phyloP scores from a whole-genome alignment of 225 moss, liverwort and hornwort genomes.

The Rhytidiadelphus loreus region DNA sequence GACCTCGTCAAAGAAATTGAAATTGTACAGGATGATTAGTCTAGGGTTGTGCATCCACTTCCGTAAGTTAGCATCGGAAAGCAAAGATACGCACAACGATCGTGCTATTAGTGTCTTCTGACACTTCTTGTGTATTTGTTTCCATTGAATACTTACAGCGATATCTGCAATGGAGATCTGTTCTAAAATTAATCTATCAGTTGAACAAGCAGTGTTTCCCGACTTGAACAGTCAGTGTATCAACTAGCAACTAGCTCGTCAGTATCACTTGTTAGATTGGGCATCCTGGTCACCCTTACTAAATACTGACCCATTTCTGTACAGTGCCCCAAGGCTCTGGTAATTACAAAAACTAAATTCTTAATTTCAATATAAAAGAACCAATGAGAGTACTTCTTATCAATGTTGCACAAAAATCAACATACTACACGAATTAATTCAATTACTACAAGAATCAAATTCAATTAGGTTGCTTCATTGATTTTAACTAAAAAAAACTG shows the following conservation, averaged over 20 bases:
- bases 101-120: not conserved
- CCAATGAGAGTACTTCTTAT: too few relatives aligned
- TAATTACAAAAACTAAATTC: not conserved
- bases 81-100: not conserved
- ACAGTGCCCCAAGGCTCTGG: fast-evolving
- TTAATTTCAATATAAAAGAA: not conserved
- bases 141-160: too few relatives aligned
- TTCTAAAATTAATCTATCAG: too few relatives aligned
- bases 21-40: not conserved
- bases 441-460: not conserved
- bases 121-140: not conserved
- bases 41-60: not conserved
- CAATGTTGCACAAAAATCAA: too few relatives aligned
- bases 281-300: too few relatives aligned
- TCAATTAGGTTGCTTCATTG: too few relatives aligned
- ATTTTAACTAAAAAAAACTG: not conserved
- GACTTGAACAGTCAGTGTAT: too few relatives aligned
- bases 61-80: not conserved
- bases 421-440: not conserved
- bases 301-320: too few relatives aligned
- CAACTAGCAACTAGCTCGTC: too few relatives aligned
- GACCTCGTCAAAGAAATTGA: not conserved
- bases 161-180: too few relatives aligned
- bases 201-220: too few relatives aligned
- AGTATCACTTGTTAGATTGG: too few relatives aligned